Base-by-base conservation (phyloP, 208 protist species). In the Trypanosoma boissoni region DNA sequence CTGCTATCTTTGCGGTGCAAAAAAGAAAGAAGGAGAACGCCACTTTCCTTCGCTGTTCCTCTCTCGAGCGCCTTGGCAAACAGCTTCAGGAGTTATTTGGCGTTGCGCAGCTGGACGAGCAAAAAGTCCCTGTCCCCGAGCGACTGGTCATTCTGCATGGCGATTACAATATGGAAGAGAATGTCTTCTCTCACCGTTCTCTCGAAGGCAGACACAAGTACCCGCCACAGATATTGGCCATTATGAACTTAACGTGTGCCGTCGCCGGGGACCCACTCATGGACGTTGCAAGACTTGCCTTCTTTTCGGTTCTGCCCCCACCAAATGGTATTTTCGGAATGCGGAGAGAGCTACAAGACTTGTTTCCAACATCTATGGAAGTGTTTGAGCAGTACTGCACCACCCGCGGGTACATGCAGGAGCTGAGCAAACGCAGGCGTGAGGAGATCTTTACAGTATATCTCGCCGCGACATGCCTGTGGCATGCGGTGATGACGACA, bases 391-490 rank as follows among this genome's bases (percentile, higher is more conserved):
- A 68, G 69, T 91, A 91, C 72, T 91, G 83, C 68, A 74, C 57
- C 42, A 59, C 61, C 6, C 74, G 77, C 26, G 74, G 79, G 29
- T 91, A 91, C 67, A 77, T 88, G 77, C 76, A 68, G 28, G 67
- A 77, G 43, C 58, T 91, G 31, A 76, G 81, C 49, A 55, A 68
- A 16, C 56, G 31, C 18, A 63, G 68, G 24, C 73, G 83, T 23
- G 75, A 91, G 26, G 72, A 75, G 44, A 87, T 91, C 44, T 91
- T 91, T 64, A 81, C 62, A 42, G 80, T 91, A 16, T 91, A 91
- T 64, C 48, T 91, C 1, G 69, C 80, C 29, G 73, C 72, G 6
- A 53, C 80, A 23, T 91, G 83, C 52, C 63, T 86, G 29, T 76
- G 83, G 27, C 43, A 68, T 4, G 76, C 79, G 12, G 46, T 64